phyloP scores from a whole-genome alignment of 495 filamentous ascomycete genomes.

The Parathielavia hyrcaniae region DNA sequence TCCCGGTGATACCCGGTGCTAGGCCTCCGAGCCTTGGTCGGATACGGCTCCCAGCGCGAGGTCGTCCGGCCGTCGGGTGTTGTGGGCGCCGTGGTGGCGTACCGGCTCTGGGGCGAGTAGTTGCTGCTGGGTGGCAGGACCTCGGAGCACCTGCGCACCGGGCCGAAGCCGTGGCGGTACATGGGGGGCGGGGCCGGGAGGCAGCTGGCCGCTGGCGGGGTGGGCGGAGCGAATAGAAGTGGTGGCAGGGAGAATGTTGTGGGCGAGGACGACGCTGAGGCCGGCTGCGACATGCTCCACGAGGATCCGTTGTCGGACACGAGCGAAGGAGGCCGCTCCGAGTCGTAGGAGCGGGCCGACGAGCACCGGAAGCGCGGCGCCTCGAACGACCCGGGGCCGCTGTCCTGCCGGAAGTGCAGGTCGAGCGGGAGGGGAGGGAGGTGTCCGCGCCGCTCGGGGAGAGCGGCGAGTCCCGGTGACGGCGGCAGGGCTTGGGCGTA shows the following conservation, averaged over 20 bases:
- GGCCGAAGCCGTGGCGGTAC: neutral
- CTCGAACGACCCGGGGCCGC: slow-evolving; percentile 18
- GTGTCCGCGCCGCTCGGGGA: slow-evolving; percentile 5
- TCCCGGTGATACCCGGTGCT: slow-evolving; percentile 6
- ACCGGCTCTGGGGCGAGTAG: neutral
- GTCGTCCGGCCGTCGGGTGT: slow-evolving; percentile 2
- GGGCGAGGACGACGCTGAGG: slow-evolving; percentile 2
- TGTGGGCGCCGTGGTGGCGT: slow-evolving; percentile 2
- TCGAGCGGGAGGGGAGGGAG: slow-evolving; percentile 17
- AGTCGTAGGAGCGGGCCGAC: slow-evolving; percentile 23
- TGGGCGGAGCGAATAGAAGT: neutral
- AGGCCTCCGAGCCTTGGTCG: neutral
- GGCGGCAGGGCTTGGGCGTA: slow-evolving; percentile 8
- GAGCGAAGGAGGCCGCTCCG: slow-evolving; percentile 26
- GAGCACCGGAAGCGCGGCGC: slow-evolving; percentile 10
- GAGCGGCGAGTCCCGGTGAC: neutral
- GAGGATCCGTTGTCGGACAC: slow-evolving; percentile 27
- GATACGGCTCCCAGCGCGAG: slow-evolving; percentile 9
- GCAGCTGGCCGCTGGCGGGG: slow-evolving; percentile 1
- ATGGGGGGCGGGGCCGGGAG: neutral
- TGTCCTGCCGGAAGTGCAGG: slow-evolving; percentile 21
- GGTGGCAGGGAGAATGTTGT: slow-evolving; percentile 4
- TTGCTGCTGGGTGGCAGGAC: neutral
- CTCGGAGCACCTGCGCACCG: slow-evolving; percentile 6
- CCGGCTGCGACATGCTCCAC: slow-evolving; percentile 12